phyloP scores from a whole-genome alignment of 768 basidiomycete genomes.

The Tulasnella sp. region DNA sequence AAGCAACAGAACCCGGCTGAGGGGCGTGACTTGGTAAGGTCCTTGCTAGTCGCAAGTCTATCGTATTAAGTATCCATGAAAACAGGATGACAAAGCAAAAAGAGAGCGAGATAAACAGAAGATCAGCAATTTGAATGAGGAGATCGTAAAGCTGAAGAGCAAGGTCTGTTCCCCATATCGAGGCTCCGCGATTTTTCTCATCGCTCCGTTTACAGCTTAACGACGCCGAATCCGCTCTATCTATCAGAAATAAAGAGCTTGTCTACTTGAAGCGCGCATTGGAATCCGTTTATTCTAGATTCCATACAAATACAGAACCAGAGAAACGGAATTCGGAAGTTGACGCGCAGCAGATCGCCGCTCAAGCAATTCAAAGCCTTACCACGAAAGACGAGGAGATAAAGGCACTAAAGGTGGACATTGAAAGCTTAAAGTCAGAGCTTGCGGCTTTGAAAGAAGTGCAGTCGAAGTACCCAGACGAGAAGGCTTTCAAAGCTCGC shows the following conservation, averaged over 20 bases:
- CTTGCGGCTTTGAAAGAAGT: slow-evolving; percentile 37
- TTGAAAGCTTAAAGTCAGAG: slow-evolving; percentile 39
- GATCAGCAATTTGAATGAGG: slow-evolving; percentile 67
- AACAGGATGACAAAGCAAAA: slow-evolving; percentile 66
- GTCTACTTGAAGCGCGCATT: slow-evolving; percentile 77
- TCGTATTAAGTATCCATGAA: not conserved
- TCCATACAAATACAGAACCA: slow-evolving; percentile 46
- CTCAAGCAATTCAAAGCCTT: slow-evolving; percentile 64
- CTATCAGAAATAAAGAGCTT: slow-evolving; percentile 66
- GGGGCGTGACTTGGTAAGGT: slow-evolving; percentile 55
- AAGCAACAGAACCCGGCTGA: slow-evolving; percentile 57
- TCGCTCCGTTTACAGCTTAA: slow-evolving; percentile 42
- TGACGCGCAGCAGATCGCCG: slow-evolving; percentile 65
- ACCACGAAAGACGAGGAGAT: slow-evolving; percentile 68
- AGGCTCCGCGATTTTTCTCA: not conserved
- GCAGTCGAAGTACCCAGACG: slow-evolving; percentile 48
- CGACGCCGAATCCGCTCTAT: slow-evolving; percentile 48
- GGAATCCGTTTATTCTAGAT: slow-evolving; percentile 80
- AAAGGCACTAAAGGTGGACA: slow-evolving; percentile 39
- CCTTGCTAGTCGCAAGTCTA: not conserved
- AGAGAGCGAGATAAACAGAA: slow-evolving; percentile 71
- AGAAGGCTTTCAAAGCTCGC: slow-evolving; percentile 67
- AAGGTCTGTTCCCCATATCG: slow-evolving; percentile 46
- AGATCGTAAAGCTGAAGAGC: slow-evolving; percentile 64
- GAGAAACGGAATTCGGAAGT: slow-evolving; percentile 51